A percentile compares a stretch with the other conserved stretches of the same genome.
These are phyloP conservation scores for Paracorniculantispora psalliotae DNA, from an alignment of 2,329 filamentous ascomycete genomes.

Conservation along the genomic window DNA sequence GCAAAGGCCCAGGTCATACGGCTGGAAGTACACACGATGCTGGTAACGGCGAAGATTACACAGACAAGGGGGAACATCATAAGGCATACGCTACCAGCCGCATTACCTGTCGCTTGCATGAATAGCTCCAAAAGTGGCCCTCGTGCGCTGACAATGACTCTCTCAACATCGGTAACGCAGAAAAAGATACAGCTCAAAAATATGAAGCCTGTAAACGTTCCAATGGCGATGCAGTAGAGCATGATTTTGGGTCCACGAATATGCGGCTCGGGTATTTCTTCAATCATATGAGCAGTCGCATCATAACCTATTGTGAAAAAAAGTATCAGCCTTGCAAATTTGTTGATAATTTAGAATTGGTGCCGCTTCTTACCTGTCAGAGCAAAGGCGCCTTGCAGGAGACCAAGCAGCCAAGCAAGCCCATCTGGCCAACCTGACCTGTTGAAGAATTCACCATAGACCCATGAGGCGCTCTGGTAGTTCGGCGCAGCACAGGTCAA, in stretches of 20 bases:
- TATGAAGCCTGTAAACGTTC: slow-evolving; percentile 56
- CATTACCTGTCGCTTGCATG: slow-evolving; percentile 55
- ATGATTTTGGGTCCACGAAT: slow-evolving; percentile 60
- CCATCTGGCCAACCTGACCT: slow-evolving; percentile 65
- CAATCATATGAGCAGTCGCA: slow-evolving; percentile 46
- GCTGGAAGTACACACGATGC: slow-evolving; percentile 60
- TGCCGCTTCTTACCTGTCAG: slow-evolving; percentile 29
- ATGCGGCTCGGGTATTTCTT: slow-evolving; percentile 54
- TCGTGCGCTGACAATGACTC: slow-evolving; percentile 48
- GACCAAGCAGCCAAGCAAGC: slow-evolving; percentile 49
- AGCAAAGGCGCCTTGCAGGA: slow-evolving; percentile 47
- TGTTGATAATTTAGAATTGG: too few relatives aligned
- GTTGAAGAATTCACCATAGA: slow-evolving; percentile 65
- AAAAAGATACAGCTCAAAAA: slow-evolving; percentile 63
- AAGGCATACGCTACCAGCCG: slow-evolving; percentile 58
- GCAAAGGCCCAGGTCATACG: slow-evolving; percentile 65
- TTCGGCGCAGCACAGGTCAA: slow-evolving; percentile 60
- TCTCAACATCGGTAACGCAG: slow-evolving; percentile 52
- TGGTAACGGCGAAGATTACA: slow-evolving; percentile 56
- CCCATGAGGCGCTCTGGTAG: slow-evolving; percentile 59
- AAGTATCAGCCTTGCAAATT: too few relatives aligned
- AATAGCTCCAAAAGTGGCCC: slow-evolving; percentile 60
- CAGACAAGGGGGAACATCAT: slow-evolving; percentile 63
- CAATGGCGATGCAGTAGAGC: slow-evolving; percentile 60
- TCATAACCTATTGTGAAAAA: slow-evolving; percentile 42